These are phyloP conservation scores for Luffa aegyptiaca DNA, from an alignment of 306 rosid genomes.

Conservation along the genomic window DNA sequence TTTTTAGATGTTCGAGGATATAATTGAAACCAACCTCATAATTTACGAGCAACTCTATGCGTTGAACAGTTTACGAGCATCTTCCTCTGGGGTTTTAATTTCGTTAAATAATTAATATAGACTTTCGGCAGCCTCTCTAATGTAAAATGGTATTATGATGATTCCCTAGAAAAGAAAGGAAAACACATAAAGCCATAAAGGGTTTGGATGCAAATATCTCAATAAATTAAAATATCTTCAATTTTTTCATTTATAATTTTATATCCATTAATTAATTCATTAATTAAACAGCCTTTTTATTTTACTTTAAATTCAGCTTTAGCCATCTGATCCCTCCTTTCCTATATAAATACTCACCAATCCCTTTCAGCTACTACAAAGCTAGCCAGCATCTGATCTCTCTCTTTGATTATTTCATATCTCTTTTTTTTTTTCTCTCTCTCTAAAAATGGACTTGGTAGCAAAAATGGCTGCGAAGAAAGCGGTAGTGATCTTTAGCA, in stretches of 20 bases:
- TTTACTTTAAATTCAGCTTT: not conserved
- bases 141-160: not conserved
- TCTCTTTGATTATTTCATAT: not conserved
- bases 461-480: slow-evolving; percentile 61
- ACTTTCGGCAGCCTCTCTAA: not conserved
- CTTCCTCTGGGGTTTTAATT: not conserved
- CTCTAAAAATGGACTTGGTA: slow-evolving; percentile 45
- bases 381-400: not conserved
- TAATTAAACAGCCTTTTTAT: not conserved
- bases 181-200: not conserved
- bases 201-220: not conserved
- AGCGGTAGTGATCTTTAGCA: slow-evolving; percentile 89
- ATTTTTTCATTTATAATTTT: not conserved
- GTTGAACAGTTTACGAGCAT: not conserved
- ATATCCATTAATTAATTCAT: not conserved
- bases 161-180: not conserved
- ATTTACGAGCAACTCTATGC: too few relatives aligned
- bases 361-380: not conserved
- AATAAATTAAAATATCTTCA: not conserved
- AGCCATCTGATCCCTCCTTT: not conserved
- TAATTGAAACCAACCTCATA: too few relatives aligned
- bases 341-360: not conserved
- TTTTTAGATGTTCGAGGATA: too few relatives aligned
- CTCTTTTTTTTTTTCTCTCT: not conserved
- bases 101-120: not conserved